Percentiles rank a stretch among this genome's conserved stretches.
These are phyloP conservation scores for Trametes pubescens DNA, from an alignment of 1,284 basidiomycete species.

Conservation along the genomic window DNA sequence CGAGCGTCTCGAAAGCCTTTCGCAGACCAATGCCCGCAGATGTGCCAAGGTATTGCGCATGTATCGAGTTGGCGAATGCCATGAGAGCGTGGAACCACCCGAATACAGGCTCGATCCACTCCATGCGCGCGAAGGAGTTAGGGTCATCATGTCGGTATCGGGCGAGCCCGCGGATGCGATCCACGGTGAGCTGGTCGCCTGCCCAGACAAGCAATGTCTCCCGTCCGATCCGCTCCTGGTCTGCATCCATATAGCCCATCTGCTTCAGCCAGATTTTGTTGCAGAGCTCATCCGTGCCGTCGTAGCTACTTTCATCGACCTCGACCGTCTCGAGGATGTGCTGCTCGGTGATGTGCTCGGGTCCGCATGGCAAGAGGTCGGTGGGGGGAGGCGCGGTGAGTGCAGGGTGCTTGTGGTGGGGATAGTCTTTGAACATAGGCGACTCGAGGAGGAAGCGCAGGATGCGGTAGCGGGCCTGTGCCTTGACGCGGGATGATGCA, in stretches of 20 bases:
- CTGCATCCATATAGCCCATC: constrained; percentile 16
- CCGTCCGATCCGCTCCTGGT: background rate
- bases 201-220: constrained; percentile 22
- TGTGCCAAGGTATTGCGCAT: constrained; percentile 35
- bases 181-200: constrained; percentile 38
- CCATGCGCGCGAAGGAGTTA: constrained; percentile 46
- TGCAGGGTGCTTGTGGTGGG: background rate
- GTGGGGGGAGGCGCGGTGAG: background rate
- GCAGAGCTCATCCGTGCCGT: constrained; percentile 31
- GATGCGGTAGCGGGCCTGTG: constrained; percentile 14
- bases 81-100: constrained; percentile 49
- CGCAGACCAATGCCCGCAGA: constrained; percentile 22
- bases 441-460: constrained; percentile 22
- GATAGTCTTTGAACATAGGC: constrained; percentile 8
- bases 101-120: constrained; percentile 39
- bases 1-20: constrained; percentile 29
- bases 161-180: constrained; percentile 28
- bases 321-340: constrained; percentile 34
- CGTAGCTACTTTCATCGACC: constrained; percentile 33
- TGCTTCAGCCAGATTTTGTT: constrained; percentile 18
- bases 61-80: constrained; percentile 41
- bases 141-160: constrained; percentile 43
- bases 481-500: background rate
- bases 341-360: constrained; percentile 7
- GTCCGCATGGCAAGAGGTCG: constrained; percentile 9